phyloP scores from a whole-genome alignment of 2,329 filamentous ascomycete species.

The Exophiala aquamarina region DNA sequence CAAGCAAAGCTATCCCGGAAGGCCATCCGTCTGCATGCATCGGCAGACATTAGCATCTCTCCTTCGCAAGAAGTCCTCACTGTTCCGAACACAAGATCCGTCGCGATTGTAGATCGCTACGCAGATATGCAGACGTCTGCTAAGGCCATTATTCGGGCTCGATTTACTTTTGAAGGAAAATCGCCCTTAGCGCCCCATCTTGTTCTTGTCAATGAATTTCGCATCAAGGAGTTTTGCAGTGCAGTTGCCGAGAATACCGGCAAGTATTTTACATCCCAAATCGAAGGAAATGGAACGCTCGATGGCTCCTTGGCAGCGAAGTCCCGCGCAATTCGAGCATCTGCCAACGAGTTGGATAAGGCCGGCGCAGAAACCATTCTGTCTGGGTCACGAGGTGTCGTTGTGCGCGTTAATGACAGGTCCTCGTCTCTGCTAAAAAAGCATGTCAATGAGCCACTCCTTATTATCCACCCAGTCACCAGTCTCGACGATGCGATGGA shows the following conservation, averaged over 20 bases:
- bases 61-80: too few relatives aligned
- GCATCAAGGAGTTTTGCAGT: conserved; percentile 28
- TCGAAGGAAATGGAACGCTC: not conserved
- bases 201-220: conserved; percentile 63
- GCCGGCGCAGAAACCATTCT: conserved; percentile 2
- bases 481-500: conserved; percentile 58
- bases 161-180: conserved; percentile 55
- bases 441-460: conserved; percentile 31
- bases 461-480: conserved; percentile 47
- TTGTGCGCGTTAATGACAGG: not conserved
- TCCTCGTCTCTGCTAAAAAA: not conserved
- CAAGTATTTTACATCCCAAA: not conserved
- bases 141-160: conserved; percentile 51
- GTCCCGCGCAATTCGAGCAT: not conserved
- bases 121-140: conserved; percentile 57
- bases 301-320: not conserved
- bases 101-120: conserved; percentile 63
- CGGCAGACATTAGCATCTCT: too few relatives aligned
- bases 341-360: conserved; percentile 2
- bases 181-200: conserved; percentile 63
- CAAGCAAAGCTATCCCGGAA: too few relatives aligned
- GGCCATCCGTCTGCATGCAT: too few relatives aligned
- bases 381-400: not conserved
- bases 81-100: conserved; percentile 4
- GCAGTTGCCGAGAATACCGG: not conserved